These are phyloP conservation scores for Leishmania arabica DNA, from an alignment of 208 protist genomes.

Conservation along the genomic window DNA sequence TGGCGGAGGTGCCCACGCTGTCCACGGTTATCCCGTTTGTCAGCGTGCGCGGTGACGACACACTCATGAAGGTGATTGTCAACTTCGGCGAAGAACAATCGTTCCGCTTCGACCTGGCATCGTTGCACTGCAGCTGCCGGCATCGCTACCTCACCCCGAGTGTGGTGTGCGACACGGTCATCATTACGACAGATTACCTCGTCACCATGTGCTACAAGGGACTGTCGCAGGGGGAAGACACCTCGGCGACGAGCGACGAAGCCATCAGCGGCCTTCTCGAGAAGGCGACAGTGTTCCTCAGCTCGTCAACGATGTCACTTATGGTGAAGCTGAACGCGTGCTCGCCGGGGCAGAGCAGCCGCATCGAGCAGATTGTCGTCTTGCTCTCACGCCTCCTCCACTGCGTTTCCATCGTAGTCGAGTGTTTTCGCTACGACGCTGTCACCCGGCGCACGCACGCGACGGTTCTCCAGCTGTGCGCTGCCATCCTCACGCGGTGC, in stretches of 20 bases:
- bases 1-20: constrained; percentile 47
- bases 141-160: constrained; percentile 47
- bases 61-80: constrained; percentile 81
- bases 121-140: constrained; percentile 73
- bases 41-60: constrained; percentile 44
- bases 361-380: constrained; percentile 32
- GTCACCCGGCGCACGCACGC: constrained; percentile 67
- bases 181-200: constrained; percentile 78
- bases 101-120: constrained; percentile 82
- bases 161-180: constrained; percentile 62
- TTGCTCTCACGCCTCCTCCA: constrained; percentile 75
- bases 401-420: constrained; percentile 63
- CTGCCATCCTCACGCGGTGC: constrained; percentile 50
- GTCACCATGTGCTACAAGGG: constrained; percentile 75
- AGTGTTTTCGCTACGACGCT: constrained; percentile 81
- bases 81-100: constrained; percentile 86
- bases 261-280: constrained; percentile 72
- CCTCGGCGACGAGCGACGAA: constrained; percentile 44
- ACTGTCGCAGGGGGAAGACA: constrained; percentile 28
- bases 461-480: constrained; percentile 77
- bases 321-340: constrained; percentile 38
- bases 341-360: constrained; percentile 15
- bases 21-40: constrained; percentile 71
- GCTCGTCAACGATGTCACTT: constrained; percentile 40
- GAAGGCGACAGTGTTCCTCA: constrained; percentile 66